phyloP scores from a whole-genome alignment of 2,329 filamentous ascomycete species.

The Falciphora oryzae region DNA sequence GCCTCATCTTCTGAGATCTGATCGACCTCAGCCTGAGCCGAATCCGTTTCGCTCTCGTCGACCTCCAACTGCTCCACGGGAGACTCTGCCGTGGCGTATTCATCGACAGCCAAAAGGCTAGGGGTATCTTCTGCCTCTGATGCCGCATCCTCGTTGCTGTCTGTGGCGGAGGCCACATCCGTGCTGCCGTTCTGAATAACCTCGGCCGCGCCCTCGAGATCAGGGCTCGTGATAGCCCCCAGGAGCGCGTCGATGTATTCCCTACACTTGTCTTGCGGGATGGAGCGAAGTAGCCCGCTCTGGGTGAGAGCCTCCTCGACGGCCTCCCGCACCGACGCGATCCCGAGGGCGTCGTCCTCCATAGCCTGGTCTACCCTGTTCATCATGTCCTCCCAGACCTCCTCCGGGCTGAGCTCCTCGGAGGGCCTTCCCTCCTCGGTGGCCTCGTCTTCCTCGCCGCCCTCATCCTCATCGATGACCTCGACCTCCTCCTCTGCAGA shows the following conservation, averaged over 20 bases:
- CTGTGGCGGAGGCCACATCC: not conserved
- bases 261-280: constrained; percentile 38
- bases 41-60: constrained; percentile 14
- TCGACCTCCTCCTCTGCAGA: not conserved
- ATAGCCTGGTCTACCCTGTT: constrained; percentile 50
- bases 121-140: not conserved
- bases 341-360: constrained; percentile 49
- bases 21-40: constrained; percentile 14
- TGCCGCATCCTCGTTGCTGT: not conserved
- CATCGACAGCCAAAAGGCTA: not conserved
- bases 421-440: constrained; percentile 18
- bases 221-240: constrained; percentile 35
- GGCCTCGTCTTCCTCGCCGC: constrained; percentile 17
- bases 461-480: constrained; percentile 15
- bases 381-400: constrained; percentile 49
- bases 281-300: constrained; percentile 44
- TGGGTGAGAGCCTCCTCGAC: constrained; percentile 50
- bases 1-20: constrained; percentile 12
- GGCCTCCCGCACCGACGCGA: constrained; percentile 45
- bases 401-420: constrained; percentile 13
- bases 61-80: constrained; percentile 1
- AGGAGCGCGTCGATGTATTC: constrained; percentile 46
- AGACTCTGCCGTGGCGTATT: not conserved
- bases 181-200: constrained; percentile 9
- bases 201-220: constrained; percentile 16